These are phyloP conservation scores for Coemansia sp. DNA, from an alignment of 192 early-diverging fungal species.

Conservation along the genomic window DNA sequence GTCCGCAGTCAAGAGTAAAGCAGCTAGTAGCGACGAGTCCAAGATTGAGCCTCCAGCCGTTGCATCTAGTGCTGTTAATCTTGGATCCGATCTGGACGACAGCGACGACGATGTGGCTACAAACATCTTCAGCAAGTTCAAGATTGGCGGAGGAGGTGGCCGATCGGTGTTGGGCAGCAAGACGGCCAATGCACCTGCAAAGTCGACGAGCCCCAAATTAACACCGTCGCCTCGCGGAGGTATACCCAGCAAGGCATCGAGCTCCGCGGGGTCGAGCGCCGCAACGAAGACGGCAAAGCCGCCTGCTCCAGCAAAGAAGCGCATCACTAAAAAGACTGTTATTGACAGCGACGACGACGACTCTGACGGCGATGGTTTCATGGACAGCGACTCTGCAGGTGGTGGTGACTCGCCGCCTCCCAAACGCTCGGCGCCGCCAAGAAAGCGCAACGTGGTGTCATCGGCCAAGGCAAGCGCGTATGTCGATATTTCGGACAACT, in stretches of 20 bases:
- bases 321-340: conserved; percentile 11
- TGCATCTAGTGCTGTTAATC: conserved; percentile 17
- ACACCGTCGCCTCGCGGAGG: not conserved
- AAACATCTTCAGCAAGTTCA: conserved; percentile 41
- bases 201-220: not conserved
- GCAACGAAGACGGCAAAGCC: not conserved
- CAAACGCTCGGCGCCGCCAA: conserved; percentile 16
- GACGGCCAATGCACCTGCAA: conserved; percentile 11
- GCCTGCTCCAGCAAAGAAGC: conserved; percentile 8
- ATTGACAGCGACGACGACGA: conserved; percentile 36
- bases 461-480: conserved; percentile 28
- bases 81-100: conserved; percentile 52
- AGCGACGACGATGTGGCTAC: conserved; percentile 49
- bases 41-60: not conserved
- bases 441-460: conserved; percentile 21
- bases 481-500: conserved; percentile 42
- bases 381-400: conserved; percentile 13
- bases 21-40: not conserved
- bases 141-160: conserved; percentile 6
- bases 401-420: conserved; percentile 16
- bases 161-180: not conserved
- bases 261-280: not conserved
- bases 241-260: not conserved
- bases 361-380: conserved; percentile 5
- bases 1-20: not conserved